phyloP scores from a whole-genome alignment of 257 asterid genomes.

The Echium plantagineum region DNA sequence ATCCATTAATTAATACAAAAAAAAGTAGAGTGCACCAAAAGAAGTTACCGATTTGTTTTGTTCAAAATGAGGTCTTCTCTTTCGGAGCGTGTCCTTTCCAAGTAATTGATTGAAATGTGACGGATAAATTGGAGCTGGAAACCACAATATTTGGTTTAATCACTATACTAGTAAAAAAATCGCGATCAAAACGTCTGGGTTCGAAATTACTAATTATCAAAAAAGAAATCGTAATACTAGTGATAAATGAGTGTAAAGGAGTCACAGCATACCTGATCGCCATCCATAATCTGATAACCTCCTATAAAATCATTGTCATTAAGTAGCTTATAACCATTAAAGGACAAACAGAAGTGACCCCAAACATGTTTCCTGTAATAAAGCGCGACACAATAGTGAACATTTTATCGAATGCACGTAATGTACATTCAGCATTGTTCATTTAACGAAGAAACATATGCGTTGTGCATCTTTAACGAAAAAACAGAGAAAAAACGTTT shows the following conservation, averaged over 20 bases:
- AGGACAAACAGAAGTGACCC: slow-evolving; percentile 79
- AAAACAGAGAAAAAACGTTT: no score
- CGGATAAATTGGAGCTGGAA: slow-evolving; percentile 68
- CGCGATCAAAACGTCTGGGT: no score
- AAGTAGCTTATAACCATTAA: slow-evolving; percentile 47
- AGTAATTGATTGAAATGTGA: slow-evolving; percentile 33
- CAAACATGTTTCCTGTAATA: slow-evolving; percentile 65
- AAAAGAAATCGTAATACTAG: no score
- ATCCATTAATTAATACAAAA: no score
- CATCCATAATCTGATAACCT: slow-evolving; percentile 55
- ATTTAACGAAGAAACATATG: no score
- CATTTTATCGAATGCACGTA: no score
- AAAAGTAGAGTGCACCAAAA: neutral
- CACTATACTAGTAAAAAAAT: no score
- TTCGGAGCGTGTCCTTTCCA: slow-evolving; percentile 28
- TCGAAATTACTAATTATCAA: no score
- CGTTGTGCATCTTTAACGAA: no score
- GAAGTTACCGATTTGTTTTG: slow-evolving; percentile 35
- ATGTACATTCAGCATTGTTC: no score
- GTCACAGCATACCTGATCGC: slow-evolving; percentile 56
- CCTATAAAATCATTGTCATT: slow-evolving; percentile 41
- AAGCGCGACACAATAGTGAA: neutral
- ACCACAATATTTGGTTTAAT: neutral
- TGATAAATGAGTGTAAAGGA: neutral
- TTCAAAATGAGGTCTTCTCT: slow-evolving; percentile 13